phyloP scores from a whole-genome alignment of 768 basidiomycete genomes.

The Ramaria sp. region DNA sequence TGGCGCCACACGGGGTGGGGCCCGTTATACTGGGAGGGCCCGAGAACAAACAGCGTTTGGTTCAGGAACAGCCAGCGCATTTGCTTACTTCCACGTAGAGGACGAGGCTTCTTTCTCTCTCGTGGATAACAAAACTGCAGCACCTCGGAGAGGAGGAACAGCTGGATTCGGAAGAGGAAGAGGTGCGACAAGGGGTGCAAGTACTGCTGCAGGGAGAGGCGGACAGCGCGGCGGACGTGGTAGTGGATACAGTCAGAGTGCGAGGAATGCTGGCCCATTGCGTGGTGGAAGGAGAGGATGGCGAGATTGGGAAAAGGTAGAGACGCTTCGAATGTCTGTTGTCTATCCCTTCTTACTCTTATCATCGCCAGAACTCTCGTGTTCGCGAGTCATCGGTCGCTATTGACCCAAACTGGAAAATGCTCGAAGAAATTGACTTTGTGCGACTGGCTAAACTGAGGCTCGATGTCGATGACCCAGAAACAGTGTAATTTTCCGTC shows the following conservation, averaged over 20 bases:
- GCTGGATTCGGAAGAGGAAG: slow-evolving; percentile 37
- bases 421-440: slow-evolving; percentile 97
- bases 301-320: slow-evolving; percentile 92
- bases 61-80: slow-evolving; percentile 81
- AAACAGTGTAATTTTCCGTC: slow-evolving; percentile 52
- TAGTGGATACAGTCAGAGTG: slow-evolving; percentile 7
- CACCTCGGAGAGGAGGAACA: slow-evolving; percentile 58
- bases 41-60: slow-evolving; percentile 83
- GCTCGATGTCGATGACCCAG: slow-evolving; percentile 88
- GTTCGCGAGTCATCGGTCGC: slow-evolving; percentile 88
- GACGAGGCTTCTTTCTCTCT: slow-evolving; percentile 96
- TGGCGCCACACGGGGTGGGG: slow-evolving; percentile 31
- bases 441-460: slow-evolving; percentile 82
- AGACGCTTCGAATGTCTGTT: slow-evolving; percentile 10
- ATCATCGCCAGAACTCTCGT: slow-evolving; percentile 70
- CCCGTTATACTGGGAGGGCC: slow-evolving; percentile 40
- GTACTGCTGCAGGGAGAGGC: slow-evolving; percentile 18
- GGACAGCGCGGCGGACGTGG: slow-evolving; percentile 19
- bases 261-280: slow-evolving; percentile 25
- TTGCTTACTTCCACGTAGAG: slow-evolving; percentile 96
- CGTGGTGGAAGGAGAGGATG: slow-evolving; percentile 63
- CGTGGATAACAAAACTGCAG: slow-evolving; percentile 76
- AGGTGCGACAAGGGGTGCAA: slow-evolving; percentile 33
- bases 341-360: slow-evolving; percentile 10
- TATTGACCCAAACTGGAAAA: slow-evolving; percentile 86